phyloP scores from a whole-genome alignment of 257 asterid genomes.

The Ophiorrhiza pumila region DNA sequence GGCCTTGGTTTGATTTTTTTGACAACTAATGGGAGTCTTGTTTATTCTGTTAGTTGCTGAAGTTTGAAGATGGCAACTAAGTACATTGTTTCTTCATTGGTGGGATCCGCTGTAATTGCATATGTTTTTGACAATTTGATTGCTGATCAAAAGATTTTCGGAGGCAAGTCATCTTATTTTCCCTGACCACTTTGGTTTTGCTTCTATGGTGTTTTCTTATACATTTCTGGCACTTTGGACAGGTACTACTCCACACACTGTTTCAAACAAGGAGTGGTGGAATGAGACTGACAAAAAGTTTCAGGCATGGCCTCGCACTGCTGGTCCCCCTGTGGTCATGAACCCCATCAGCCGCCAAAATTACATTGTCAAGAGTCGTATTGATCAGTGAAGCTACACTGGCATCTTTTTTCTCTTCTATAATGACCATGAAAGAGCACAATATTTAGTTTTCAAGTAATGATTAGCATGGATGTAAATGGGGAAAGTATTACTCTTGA shows the following conservation, averaged over 20 bases:
- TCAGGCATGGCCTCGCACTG: slow-evolving; percentile 99
- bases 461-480: slow-evolving; percentile 11
- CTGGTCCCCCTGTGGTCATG: slow-evolving; percentile 97
- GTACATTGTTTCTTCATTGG: slow-evolving; percentile 24
- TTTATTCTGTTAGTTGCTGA: slow-evolving; percentile 14
- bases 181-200: background rate
- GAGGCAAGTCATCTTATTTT: slow-evolving; percentile 36
- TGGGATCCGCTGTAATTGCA: slow-evolving; percentile 38
- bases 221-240: background rate
- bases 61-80: slow-evolving; percentile 31
- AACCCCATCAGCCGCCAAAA: slow-evolving; percentile 97
- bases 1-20: background rate
- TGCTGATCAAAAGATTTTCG: slow-evolving; percentile 38
- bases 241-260: slow-evolving; percentile 73
- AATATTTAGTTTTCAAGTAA: background rate
- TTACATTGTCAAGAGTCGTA: slow-evolving; percentile 63
- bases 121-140: slow-evolving; percentile 27
- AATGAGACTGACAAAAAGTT: slow-evolving; percentile 83
- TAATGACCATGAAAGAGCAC: background rate
- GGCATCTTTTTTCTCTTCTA: background rate
- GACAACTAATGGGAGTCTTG: background rate
- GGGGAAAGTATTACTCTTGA: background rate
- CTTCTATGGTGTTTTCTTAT: background rate
- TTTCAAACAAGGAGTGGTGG: slow-evolving; percentile 63
- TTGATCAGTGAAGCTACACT: slow-evolving; percentile 32